phyloP scores from a whole-genome alignment of 768 basidiomycete species.

The Hortiboletus campestris region DNA sequence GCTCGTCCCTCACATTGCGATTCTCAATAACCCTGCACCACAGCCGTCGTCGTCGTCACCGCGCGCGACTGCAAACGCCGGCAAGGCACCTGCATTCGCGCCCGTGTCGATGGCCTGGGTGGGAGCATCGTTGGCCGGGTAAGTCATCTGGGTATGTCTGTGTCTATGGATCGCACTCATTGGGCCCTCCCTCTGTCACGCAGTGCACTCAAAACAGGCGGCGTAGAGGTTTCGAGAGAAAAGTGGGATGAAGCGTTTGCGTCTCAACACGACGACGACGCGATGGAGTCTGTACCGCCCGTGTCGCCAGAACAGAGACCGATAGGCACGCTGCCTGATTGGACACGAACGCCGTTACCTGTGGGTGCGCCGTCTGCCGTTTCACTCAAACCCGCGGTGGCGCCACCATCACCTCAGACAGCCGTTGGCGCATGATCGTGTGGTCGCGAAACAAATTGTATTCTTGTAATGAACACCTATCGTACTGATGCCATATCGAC shows the following conservation, averaged over 20 bases:
- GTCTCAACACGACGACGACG: constrained; percentile 41
- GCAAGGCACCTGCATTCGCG: constrained; percentile 85
- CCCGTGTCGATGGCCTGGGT: constrained; percentile 87
- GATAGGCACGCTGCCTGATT: constrained; percentile 68
- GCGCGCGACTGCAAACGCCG: constrained; percentile 60
- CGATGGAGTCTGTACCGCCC: constrained; percentile 14
- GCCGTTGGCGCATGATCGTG: constrained; percentile 35
- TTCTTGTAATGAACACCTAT: constrained; percentile 7
- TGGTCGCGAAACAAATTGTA: neutral
- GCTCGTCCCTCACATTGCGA: constrained; percentile 69
- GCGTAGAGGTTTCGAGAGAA: constrained; percentile 77
- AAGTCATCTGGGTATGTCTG: constrained; percentile 27
- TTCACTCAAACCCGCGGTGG: constrained; percentile 7
- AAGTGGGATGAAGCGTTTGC: constrained; percentile 76
- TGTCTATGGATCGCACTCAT: neutral
- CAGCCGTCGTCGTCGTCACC: constrained; percentile 45
- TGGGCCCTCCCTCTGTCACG: neutral
- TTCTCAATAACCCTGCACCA: constrained; percentile 82
- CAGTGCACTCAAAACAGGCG: constrained; percentile 85
- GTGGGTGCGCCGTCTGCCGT: constrained; percentile 62
- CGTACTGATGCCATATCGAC: constrained; percentile 4
- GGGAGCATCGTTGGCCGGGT: constrained; percentile 92
- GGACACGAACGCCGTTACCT: constrained; percentile 68
- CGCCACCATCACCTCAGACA: constrained; percentile 21
- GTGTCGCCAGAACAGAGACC: constrained; percentile 28